Base-by-base conservation (phyloP, 129 eudicot species). In the Centella asiatica region DNA sequence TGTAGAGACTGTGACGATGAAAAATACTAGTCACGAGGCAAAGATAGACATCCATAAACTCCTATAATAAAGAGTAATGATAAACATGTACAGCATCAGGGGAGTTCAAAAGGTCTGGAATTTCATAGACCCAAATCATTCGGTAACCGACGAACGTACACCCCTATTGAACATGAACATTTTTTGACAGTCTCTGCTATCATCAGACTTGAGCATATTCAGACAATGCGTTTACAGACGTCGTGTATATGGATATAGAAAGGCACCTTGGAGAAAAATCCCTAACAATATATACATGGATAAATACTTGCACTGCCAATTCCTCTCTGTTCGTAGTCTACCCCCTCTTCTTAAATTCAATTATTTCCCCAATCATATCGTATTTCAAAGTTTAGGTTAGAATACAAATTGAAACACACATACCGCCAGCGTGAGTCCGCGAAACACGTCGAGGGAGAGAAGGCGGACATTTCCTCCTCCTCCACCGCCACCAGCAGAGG, bases 231-330 rank as follows among this genome's bases (percentile, higher is more conserved):
- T 42, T 42, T n/a, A 42, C 15, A 12, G n/a, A 42, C 15, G n/a
- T n/a, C n/a, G n/a, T 15, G 2, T 11, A 42, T 15, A 42, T 42
- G 7, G 39, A 31, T 34, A 8, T 22, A n/a, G 19, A 34, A 12
- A 39, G 7, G 39, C 27, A 71, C 76, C 76, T 71, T 71, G 76
- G 55, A 71, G 69, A 54, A 71, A 71, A 10, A 71, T 1, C 27
- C 76, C 76, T 53, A 64, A 42, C 23, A 64, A 20, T 32, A 72
- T 3, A 64, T 72, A 63, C 17, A 32, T 9, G 17, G 76, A 59
- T 24, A 70, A 65, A 13, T 1, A 20, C 9, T 44, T 42, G n/a
- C n/a, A n/a, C n/a, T n/a, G n/a, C n/a, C n/a, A n/a, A n/a, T n/a
- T n/a, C n/a, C n/a, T n/a, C n/a, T n/a, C n/a, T n/a, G n/a, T n/a